Percentiles rank a stretch among this genome's conserved stretches.
These are phyloP conservation scores for Trematosphaeria pertusa DNA, from an alignment of 2,329 filamentous ascomycete species.

Conservation along the genomic window DNA sequence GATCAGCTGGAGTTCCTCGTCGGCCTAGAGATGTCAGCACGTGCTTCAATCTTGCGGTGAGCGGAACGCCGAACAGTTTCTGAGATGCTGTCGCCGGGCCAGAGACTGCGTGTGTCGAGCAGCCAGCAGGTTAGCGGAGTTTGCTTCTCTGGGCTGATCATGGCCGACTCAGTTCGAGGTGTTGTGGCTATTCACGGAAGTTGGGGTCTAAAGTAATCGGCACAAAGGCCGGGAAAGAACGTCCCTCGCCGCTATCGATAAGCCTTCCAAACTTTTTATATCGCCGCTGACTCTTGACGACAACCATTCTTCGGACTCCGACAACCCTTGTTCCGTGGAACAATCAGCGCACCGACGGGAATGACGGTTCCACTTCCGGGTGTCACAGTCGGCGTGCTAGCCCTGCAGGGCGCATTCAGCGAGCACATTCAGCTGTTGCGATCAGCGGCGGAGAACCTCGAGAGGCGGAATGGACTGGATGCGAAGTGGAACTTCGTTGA, in stretches of 20 bases:
- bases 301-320: constrained; percentile 20
- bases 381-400: constrained; percentile 67
- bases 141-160: constrained; percentile 10
- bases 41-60: neutral
- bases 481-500: constrained; percentile 71
- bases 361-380: constrained; percentile 35
- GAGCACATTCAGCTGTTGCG: constrained; percentile 83
- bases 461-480: constrained; percentile 22
- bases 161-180: constrained; percentile 23
- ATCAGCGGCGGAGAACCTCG: constrained; percentile 66
- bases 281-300: constrained; percentile 6
- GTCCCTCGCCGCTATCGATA: constrained; percentile 21
- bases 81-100: constrained; percentile 55
- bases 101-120: constrained; percentile 56
- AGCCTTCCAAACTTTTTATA: constrained; percentile 10
- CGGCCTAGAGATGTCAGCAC: constrained; percentile 41
- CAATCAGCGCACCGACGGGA: too few species aligned
- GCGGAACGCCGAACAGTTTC: constrained; percentile 38
- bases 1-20: constrained; percentile 52
- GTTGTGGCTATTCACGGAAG: constrained; percentile 8
- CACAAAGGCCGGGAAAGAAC: constrained; percentile 6
- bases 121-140: constrained; percentile 55
- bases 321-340: constrained; percentile 1
- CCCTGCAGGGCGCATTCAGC: constrained; percentile 90
- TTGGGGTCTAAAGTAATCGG: too few species aligned